Evolutionary conservation across 441 rosid species (phyloP), one percentile per base, ranked within the genome.

Genomic region (Capsella rubella): DNA sequence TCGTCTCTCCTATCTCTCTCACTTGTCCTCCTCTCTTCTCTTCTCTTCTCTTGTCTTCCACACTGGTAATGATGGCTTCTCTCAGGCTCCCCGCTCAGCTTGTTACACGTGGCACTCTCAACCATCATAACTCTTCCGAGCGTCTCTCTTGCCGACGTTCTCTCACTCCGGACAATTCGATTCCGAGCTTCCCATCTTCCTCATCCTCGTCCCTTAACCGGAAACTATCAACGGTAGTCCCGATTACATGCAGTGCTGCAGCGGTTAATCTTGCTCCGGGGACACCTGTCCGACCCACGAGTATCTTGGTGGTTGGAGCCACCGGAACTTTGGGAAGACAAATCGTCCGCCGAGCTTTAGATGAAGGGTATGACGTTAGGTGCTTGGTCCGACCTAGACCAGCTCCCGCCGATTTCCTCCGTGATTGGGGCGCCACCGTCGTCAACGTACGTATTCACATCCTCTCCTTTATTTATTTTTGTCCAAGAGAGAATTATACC

Each of bases 361-460:
- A 91, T 52, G 99, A 94, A 85, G 99, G 97, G 0, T 93, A 93
- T 32, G 98, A 91, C 2, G 97, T 91, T 18, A 81, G 97, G 60
- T 94, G 97, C 67, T 95, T 93, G 35, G 95, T 94, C 13, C 75
- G 97, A 67, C 97, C 98, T 21, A 83, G 98, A 77, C 97, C 96
- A 2, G 89, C 97, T 49, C 95, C 96, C 0, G 96, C 97, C 7
- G 97, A 94, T 55, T 94, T 93, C 61, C 92, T 91, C 57, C 92
- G 97, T 16, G 98, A 91, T 75, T 93, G 97, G 98, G 96, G 96
- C n/a, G 97, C 98, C 51, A 93, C 83, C n/a, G 97, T 93, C 64
- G 97, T 91, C 71, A 93, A 90, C 78, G 98, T 91, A 78, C 46
- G 79, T 63, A 11, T 42, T 18, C 40, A 4, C 6, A 18, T 37